These are phyloP conservation scores for Coleophoma crateriformis DNA, from an alignment of 2,329 filamentous ascomycete genomes.

Conservation along the genomic window DNA sequence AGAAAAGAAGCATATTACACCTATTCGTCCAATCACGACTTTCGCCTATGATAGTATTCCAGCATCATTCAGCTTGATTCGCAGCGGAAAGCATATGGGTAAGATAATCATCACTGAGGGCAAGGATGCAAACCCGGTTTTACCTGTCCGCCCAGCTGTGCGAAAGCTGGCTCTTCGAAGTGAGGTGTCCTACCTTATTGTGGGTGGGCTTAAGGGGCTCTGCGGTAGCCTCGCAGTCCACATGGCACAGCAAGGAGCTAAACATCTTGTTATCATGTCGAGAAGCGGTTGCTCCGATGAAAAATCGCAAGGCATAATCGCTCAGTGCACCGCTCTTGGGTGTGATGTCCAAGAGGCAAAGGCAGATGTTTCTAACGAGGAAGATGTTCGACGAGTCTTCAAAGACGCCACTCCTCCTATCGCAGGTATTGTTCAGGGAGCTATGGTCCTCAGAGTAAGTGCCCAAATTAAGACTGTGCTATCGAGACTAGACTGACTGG, in stretches of 20 bases:
- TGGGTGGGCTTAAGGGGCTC: constrained; percentile 15
- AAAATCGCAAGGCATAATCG: constrained; percentile 1
- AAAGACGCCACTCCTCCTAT: constrained; percentile 4
- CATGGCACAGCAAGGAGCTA: constrained; percentile 8
- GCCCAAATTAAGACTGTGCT: background rate
- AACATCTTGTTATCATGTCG: constrained; percentile 6
- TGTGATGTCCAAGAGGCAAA: constrained; percentile 6
- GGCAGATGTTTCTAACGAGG: constrained; percentile 6
- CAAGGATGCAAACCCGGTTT: background rate
- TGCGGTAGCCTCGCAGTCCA: constrained; percentile 8
- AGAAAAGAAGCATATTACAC: constrained; percentile 6
- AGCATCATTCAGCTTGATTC: constrained; percentile 23
- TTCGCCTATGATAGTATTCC: constrained; percentile 21
- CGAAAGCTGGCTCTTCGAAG: background rate
- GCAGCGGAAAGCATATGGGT: constrained; percentile 34
- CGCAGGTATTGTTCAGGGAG: constrained; percentile 24
- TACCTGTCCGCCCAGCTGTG: constrained; percentile 2
- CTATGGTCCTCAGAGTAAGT: constrained; percentile 24
- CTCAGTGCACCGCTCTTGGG: constrained; percentile 2
- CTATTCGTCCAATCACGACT: constrained; percentile 8
- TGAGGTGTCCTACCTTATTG: constrained; percentile 14
- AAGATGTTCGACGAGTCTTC: constrained; percentile 5
- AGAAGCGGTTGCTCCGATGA: constrained; percentile 10
- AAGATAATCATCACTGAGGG: constrained; percentile 29
- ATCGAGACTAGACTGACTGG: background rate